Evolutionary conservation across 2,329 filamentous ascomycete genomes (phyloP), one percentile per base, ranked within the genome.

Genomic region (Trichoderma aggressivum): DNA sequence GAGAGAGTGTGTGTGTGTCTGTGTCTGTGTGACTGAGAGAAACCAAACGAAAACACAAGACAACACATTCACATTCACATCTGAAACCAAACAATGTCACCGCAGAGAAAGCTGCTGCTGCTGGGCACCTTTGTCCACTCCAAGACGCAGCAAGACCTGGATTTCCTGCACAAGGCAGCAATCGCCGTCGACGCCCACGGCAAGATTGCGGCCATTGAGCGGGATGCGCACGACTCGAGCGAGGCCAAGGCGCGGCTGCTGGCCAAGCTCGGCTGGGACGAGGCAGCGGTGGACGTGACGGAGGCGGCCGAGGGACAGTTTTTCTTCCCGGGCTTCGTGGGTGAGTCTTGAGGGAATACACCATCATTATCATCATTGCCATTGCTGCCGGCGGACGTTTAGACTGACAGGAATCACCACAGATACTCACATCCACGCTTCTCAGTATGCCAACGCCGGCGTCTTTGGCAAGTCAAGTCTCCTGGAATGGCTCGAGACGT

Each of bases 341-440:
- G 91, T 92, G 79, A 75, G 85, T 79, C 62, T 10, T 10, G 7
- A 12, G 0, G 3, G 11, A 3, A 21, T 50, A n/a, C n/a, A 21
- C 10, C n/a, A 50, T 21, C 11, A 34, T 8, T 8, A 21, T 5
- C 16, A n/a, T 6, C 28, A 6, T 24, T 7, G 5, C n/a, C 7
- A 3, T 30, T 6, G 30, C 26, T 32, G 16, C 16, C 18, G 16
- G 1, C 18, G 16, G 28, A 32, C 18, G 3, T 18, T 12, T 12
- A 32, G n/a, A 6, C 26, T 18, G 16, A 18, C 39, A 32, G n/a
- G 5, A 24, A 30, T 5, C 28, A 47, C 50, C 24, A n/a, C 53
- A 95, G 95, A 99, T 81, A 97, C 96, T 1, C 96, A 99, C 80
- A 92, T 97, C 71, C 96, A 99, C 80, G 96, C 96, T 10, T 89